Evolutionary conservation across 305 asterid species (phyloP).

Genomic region (Fraxinus sp.): DNA sequence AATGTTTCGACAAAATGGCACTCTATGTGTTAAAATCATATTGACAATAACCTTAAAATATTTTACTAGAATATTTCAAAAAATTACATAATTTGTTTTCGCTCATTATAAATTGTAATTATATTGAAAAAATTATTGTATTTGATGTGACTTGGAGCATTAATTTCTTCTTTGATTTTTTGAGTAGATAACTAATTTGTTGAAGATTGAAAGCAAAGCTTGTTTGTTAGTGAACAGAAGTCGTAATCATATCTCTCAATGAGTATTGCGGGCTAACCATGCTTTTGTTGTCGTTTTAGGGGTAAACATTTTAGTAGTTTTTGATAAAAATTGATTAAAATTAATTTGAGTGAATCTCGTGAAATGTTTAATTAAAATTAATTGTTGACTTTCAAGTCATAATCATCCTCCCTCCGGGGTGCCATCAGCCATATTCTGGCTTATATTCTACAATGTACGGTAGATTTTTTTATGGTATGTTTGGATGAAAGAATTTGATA

Average conservation of each 20-base stretch:
- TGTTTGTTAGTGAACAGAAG: not conserved
- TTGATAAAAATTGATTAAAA: too few relatives aligned
- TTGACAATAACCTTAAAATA: not conserved
- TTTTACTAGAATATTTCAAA: too few relatives aligned
- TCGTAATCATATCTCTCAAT: not conserved
- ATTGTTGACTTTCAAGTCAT: too few relatives aligned
- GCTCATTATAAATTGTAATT: not conserved
- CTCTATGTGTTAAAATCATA: not conserved
- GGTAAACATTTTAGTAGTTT: too few relatives aligned
- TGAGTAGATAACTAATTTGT: not conserved
- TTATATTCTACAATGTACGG: too few relatives aligned
- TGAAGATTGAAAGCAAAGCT: not conserved
- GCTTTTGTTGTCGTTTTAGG: not conserved
- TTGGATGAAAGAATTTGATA: not conserved
- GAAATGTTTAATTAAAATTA: too few relatives aligned
- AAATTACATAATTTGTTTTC: too few relatives aligned
- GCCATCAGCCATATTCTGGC: too few relatives aligned
- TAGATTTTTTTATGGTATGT: not conserved
- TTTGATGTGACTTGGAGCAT: not conserved
- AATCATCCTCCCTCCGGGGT: too few relatives aligned
- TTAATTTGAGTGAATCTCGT: not conserved
- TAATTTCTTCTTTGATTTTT: not conserved
- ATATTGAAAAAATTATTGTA: too few relatives aligned
- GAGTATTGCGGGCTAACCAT: not conserved
- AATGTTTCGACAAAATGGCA: not conserved